These are phyloP conservation scores for Magnolia kwangsiensis DNA, from an alignment of 164 flowering plant species.

Conservation along the genomic window DNA sequence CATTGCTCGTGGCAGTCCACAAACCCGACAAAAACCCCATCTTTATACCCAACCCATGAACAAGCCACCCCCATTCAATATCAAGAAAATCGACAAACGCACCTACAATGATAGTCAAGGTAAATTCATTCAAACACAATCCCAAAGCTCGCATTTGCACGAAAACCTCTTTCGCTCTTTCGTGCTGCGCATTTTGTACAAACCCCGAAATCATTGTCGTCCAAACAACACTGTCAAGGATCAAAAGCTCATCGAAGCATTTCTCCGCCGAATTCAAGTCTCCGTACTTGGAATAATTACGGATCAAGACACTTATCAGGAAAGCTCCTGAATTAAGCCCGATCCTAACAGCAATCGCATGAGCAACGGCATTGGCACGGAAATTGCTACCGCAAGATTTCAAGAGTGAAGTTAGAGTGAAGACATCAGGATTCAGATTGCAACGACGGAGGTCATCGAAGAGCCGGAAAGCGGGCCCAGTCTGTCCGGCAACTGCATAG, in stretches of 20 bases:
- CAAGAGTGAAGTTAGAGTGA: conserved; percentile 33
- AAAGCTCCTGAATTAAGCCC: conserved; percentile 26
- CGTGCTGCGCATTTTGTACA: conserved; percentile 20
- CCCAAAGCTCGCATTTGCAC: conserved; percentile 32
- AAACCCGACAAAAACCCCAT: conserved; percentile 30
- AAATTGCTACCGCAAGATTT: conserved; percentile 21
- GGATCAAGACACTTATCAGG: conserved; percentile 34
- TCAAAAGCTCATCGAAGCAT: conserved; percentile 32
- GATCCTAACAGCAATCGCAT: conserved; percentile 28
- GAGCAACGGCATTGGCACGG: conserved; percentile 24
- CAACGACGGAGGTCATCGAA: conserved; percentile 19
- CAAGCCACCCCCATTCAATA: conserved; percentile 24
- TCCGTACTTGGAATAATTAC: conserved; percentile 32
- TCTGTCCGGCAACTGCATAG: conserved; percentile 18
- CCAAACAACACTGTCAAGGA: conserved; percentile 34
- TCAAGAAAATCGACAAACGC: conserved; percentile 16
- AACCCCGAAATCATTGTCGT: conserved; percentile 31
- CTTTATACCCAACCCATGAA: conserved; percentile 36
- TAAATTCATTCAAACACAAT: conserved; percentile 28
- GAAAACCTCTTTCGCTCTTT: conserved; percentile 25
- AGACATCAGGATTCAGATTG: conserved; percentile 33
- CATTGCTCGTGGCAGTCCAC: conserved; percentile 31
- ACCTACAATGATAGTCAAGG: conserved; percentile 29
- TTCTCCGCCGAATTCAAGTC: conserved; percentile 31
- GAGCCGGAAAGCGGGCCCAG: conserved; percentile 19